Percentiles rank a stretch among this genome's conserved stretches.
These are phyloP conservation scores for Hypocrella siamensis DNA, from an alignment of 2,329 filamentous ascomycete species.

Conservation along the genomic window DNA sequence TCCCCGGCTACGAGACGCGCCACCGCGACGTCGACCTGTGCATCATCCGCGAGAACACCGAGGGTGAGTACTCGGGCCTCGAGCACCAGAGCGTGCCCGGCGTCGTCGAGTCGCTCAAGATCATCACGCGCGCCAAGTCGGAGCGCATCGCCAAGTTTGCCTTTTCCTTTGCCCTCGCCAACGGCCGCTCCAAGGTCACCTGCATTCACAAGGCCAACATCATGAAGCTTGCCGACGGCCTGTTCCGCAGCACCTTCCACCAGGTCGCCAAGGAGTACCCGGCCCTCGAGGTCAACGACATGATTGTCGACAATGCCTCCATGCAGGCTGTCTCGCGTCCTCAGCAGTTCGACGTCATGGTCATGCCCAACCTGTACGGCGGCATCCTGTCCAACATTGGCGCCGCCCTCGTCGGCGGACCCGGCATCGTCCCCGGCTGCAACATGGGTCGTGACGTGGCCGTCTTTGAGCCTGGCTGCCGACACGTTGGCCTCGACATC, in stretches of 20 bases:
- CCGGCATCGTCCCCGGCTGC: slow-evolving; percentile 93
- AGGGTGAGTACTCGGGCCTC: slow-evolving; percentile 97
- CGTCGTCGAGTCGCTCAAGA: slow-evolving; percentile 98
- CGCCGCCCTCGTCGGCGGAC: slow-evolving; percentile 89
- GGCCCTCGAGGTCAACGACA: slow-evolving; percentile 90
- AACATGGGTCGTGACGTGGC: slow-evolving; percentile 99
- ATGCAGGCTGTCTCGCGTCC: slow-evolving; percentile 97
- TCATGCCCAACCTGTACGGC: slow-evolving; percentile 99
- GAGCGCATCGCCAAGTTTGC: slow-evolving; percentile 99
- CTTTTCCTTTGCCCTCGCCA: slow-evolving; percentile 93
- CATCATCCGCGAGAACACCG: slow-evolving; percentile 99
- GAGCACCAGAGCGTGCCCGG: slow-evolving; percentile 96
- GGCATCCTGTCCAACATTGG: slow-evolving; percentile 98
- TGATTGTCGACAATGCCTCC: slow-evolving; percentile 99
- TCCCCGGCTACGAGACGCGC: slow-evolving; percentile 92
- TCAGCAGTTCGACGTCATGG: slow-evolving; percentile 98
- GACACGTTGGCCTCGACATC: slow-evolving; percentile 98
- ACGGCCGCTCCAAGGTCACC: slow-evolving; percentile 98
- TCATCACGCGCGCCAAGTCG: slow-evolving; percentile 97
- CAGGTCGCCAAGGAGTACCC: slow-evolving; percentile 87
- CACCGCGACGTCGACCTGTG: slow-evolving; percentile 95
- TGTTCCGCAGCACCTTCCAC: slow-evolving; percentile 97
- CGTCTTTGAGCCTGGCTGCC: slow-evolving; percentile 97
- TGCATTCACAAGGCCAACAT: slow-evolving; percentile 99
- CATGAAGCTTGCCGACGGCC: slow-evolving; percentile 98